These are phyloP conservation scores for Backusella macrospora DNA, from an alignment of 192 early-diverging fungal species.

Conservation along the genomic window DNA sequence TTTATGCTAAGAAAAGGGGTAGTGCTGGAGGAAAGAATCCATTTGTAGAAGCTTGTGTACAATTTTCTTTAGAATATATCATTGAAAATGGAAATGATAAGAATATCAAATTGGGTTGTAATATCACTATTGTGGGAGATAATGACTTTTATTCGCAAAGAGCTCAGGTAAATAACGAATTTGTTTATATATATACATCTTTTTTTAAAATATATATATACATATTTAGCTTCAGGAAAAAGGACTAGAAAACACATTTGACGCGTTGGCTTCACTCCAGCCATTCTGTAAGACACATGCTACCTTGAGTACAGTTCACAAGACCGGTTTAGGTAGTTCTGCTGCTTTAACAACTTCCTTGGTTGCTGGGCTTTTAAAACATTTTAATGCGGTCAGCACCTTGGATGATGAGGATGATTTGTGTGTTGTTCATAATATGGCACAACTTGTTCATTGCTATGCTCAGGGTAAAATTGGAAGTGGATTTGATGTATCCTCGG, in stretches of 20 bases:
- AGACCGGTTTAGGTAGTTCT: constrained; percentile 96
- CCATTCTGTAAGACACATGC: constrained; percentile 67
- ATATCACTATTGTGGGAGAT: constrained; percentile 82
- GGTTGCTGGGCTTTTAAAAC: constrained; percentile 73
- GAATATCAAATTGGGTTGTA: constrained; percentile 48
- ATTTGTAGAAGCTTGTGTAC: constrained; percentile 67
- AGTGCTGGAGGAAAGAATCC: constrained; percentile 48
- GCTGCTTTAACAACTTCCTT: constrained; percentile 96
- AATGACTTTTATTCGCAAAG: constrained; percentile 99
- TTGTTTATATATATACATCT: background rate
- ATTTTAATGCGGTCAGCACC: constrained; percentile 62
- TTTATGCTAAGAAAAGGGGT: background rate
- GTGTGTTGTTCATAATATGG: constrained; percentile 78
- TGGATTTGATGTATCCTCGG: constrained; percentile 95
- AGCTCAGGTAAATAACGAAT: constrained; percentile 68
- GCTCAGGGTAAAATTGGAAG: constrained; percentile 99
- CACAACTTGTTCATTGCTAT: constrained; percentile 92
- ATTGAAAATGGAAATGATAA: constrained; percentile 26
- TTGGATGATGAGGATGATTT: constrained; percentile 33
- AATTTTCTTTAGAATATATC: constrained; percentile 49
- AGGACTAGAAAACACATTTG: constrained; percentile 11
- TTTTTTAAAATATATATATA: background rate
- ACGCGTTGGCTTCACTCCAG: constrained; percentile 9
- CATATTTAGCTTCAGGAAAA: constrained; percentile 7
- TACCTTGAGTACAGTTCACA: constrained; percentile 74